Evolutionary conservation across 176 grass and related monocot species (phyloP), one percentile per base, ranked within the genome.

Genomic region (Juncus effusus): DNA sequence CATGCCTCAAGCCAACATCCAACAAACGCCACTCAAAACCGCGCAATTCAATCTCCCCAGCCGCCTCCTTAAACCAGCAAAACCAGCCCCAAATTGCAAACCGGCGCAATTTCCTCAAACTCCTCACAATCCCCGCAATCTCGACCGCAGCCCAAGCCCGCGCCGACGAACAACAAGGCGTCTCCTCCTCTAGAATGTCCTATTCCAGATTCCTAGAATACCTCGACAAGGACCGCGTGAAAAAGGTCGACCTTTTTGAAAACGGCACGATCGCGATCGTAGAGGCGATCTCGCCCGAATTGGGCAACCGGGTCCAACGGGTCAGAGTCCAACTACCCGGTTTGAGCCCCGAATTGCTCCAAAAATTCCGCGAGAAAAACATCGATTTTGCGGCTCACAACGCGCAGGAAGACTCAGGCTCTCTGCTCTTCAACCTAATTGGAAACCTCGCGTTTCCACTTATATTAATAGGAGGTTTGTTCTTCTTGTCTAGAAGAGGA

Each of bases 201-300:
- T 96, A 96, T 67, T 96, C 93, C 0, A 84, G 93, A 73, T 96
- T 96, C 79, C 78, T 96, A 0, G 93, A 96, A 76, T 96, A 96
- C 65, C 77, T 96, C 19, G 93, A 96, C 85, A 91, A 96, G 79
- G 93, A 86, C 42, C 87, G 93, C 47, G 93, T 96, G 74, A 96
- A 81, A 62, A 91, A 77, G 83, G 93, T 96, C 3, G 93, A 96
- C 63, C 65, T 96, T 69, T 96, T 91, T 38, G 93, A 96, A 77
- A 96, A 91, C 3, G 93, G 93, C 19, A 96, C 93, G 0, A 91
- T 96, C 40, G 93, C 93, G 19, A 96, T 96, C 7, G 87, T 96
- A 28, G 93, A 96, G 62, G 93, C 93, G 38, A 69, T 96, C 57
- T 91, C 93, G 67, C 93, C 93, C 4, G 93, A 96, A 83, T 85